Evolutionary conservation across 2,329 filamentous ascomycete species (phyloP), one percentile per base, ranked within the genome.

Genomic region (Penicillium freii): DNA sequence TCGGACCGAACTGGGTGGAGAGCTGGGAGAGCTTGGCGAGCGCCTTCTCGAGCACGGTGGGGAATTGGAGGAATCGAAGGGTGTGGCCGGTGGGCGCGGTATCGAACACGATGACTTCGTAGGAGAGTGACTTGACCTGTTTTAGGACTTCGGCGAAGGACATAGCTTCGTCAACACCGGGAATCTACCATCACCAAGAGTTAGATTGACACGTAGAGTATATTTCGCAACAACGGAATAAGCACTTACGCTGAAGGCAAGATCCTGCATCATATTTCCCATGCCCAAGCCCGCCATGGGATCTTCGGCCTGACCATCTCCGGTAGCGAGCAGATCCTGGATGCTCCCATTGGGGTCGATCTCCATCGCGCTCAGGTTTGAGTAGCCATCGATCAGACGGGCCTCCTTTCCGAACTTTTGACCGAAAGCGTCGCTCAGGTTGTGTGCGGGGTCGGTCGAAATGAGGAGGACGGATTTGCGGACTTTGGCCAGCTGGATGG

Each of bases 351-450:
- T 97, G 52, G 94, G 94, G 72, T 99, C 94, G 69, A 99, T 97
- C 78, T 99, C 94, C 94, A 99, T 99, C 62, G 94, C 94, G 73
- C 91, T 95, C 66, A 99, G 81, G 76, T 97, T 97, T 34, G 88
- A 86, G 72, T 96, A 97, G 66, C 94, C 94, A 67, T 96, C 88
- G 64, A 99, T 84, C 39, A 96, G 86, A 62, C 92, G 87, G 53
- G 94, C 94, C 77, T 99, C 94, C 82, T 99, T 99, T 81, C 94
- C 94, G 72, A 99, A 99, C 80, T 99, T 99, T 78, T 99, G 93
- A 66, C 91, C 91, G 78, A 99, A 99, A 60, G 94, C 94, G 80
- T 99, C 94, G 67, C 90, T 94, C 62, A 99, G 84, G 79, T 99
- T 99, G 84, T 99, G 94, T 51, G 94, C 94, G 52, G 94, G 94